Percentiles rank a stretch among this genome's conserved stretches.
Conservation (phyloP, 192 early-diverging fungal genomes). For the Rhizophagus clarus region DNA sequence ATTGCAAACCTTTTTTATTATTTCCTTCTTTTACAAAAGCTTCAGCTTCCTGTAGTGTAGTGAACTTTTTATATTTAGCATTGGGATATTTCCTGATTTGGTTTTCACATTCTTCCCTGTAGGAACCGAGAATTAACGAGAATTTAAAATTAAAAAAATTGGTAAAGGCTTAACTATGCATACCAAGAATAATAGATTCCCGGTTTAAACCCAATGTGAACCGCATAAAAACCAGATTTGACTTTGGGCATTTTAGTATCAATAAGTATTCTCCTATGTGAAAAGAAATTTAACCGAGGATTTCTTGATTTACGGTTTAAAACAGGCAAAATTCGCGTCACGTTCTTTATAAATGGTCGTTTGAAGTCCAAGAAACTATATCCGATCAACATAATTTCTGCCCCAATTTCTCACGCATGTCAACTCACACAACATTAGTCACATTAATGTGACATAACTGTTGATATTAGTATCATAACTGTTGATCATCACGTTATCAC, state of each 20-base stretch:
- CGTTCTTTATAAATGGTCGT: background rate
- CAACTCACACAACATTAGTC: too few species aligned
- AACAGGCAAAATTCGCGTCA: background rate
- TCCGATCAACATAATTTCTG: background rate
- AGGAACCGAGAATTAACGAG: background rate
- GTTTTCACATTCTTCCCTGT: conserved; percentile 20
- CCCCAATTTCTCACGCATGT: too few species aligned
- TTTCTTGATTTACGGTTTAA: background rate
- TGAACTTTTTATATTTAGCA: conserved; percentile 20
- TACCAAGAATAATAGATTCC: conserved; percentile 21
- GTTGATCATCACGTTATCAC: too few species aligned
- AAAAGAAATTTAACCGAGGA: background rate
- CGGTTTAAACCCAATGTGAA: background rate
- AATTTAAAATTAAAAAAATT: background rate
- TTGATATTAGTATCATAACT: too few species aligned
- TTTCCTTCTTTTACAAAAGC: background rate
- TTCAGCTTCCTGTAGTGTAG: background rate
- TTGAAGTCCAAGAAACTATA: background rate
- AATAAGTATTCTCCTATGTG: background rate
- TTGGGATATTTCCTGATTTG: conserved; percentile 11
- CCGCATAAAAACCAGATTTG: conserved; percentile 14
- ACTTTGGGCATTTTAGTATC: conserved; percentile 12
- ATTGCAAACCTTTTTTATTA: background rate
- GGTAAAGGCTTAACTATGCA: background rate
- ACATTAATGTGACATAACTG: too few species aligned